A percentile compares a stretch with the other conserved stretches of the same genome.
phyloP scores from a whole-genome alignment of 2,329 filamentous ascomycete genomes.

The Pseudocercospora fuligena region DNA sequence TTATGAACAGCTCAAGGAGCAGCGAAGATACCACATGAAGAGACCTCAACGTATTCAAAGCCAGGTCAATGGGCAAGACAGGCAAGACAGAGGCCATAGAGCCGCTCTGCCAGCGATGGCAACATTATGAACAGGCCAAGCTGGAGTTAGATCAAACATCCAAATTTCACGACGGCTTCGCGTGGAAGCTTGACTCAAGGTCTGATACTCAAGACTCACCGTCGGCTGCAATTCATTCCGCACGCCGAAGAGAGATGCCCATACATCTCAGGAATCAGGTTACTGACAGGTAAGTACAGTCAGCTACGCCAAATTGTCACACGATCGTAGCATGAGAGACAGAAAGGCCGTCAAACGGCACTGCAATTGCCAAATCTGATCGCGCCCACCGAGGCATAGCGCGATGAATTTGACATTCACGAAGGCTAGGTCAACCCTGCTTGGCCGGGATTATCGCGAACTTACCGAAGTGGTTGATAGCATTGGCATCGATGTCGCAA shows the following conservation, averaged over 20 bases:
- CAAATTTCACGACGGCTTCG: not conserved
- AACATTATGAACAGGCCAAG: not conserved
- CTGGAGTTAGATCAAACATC: not conserved
- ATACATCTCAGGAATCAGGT: not conserved
- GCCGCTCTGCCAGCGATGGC: not conserved
- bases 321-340: not conserved
- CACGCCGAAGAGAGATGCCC: not conserved
- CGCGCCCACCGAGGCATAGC: not conserved
- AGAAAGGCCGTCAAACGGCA: not conserved
- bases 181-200: not conserved
- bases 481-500: not conserved
- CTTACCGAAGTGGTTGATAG: not conserved
- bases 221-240: not conserved
- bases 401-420: not conserved
- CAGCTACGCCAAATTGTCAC: not conserved
- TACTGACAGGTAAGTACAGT: not conserved
- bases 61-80: not conserved
- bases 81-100: not conserved
- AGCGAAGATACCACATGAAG: not conserved
- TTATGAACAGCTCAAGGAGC: not conserved
- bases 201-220: not conserved
- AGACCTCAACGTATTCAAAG: not conserved
- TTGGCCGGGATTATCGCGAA: not conserved
- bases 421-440: not conserved
- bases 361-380: not conserved